Evolutionary conservation across 257 asterid species (phyloP).

Genomic region (Lycium ferocissimum): DNA sequence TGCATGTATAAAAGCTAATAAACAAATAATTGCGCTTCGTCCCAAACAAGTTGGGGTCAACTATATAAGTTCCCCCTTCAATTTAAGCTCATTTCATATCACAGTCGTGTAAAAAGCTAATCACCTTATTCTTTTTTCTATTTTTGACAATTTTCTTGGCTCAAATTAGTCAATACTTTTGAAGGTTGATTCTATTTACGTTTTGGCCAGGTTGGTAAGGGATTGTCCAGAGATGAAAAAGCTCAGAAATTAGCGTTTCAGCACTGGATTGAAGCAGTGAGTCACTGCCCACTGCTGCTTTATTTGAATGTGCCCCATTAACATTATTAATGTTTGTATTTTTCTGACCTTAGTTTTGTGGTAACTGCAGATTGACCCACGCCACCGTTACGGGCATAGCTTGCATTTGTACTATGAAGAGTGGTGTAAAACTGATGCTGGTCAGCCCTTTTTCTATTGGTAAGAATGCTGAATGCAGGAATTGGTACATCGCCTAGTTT

Average conservation of each 20-base stretch:
- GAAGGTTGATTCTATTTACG: conserved; percentile 26
- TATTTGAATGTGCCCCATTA: neutral
- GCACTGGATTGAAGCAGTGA: conserved; percentile 99
- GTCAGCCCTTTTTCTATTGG: conserved; percentile 97
- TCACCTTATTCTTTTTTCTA: neutral
- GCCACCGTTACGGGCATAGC: conserved; percentile 96
- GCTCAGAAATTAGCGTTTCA: conserved; percentile 93
- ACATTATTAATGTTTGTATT: neutral
- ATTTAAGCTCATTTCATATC: too few relatives aligned
- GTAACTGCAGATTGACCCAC: conserved; percentile 74
- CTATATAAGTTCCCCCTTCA: too few relatives aligned
- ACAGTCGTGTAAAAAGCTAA: too few relatives aligned
- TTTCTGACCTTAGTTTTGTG: conserved; percentile 26
- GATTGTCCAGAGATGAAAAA: conserved; percentile 73
- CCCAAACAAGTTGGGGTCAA: too few relatives aligned
- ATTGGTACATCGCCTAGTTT: neutral
- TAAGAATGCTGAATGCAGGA: conserved; percentile 46
- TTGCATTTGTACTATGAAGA: conserved; percentile 76
- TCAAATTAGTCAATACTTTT: neutral
- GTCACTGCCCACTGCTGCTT: conserved; percentile 33
- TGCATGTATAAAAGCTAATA: neutral
- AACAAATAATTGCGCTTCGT: neutral
- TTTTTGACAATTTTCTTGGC: neutral
- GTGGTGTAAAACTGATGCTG: conserved; percentile 81
- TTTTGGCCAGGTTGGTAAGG: conserved; percentile 86